Base-by-base conservation (phyloP, 2,329 filamentous ascomycete species). In the Biscogniauxia sp. region DNA sequence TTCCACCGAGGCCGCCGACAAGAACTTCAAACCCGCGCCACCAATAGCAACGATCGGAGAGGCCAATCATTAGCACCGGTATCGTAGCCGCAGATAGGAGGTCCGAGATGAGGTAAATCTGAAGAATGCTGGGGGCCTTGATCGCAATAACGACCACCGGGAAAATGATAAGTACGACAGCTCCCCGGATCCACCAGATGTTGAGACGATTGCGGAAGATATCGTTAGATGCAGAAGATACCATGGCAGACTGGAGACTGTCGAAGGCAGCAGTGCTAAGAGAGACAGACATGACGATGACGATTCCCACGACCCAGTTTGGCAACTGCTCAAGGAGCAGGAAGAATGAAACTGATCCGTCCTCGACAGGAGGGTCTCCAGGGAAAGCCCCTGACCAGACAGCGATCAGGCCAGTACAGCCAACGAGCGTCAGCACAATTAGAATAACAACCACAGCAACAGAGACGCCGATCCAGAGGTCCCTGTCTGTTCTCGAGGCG, bases 11-110 rank as follows among this genome's bases (percentile, higher is more conserved):
- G 0, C 90, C 89, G 58, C 90, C 91, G 28, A 89, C 82, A 17
- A 95, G 85, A 26, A 94, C 90, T 75, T 95, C 91, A 69, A 92
- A 90, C 17, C 91, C 91, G 51, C 87, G 85, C 87, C 90, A 92
- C 80, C 85, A 93, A 77, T 90, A 91, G 70, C 78, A 78, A 52
- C 77, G 77, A 55, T 91, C 84, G 37, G 79, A 83, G 7, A 95
- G 78, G 0, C 91, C 91, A n/a, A 95, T 75, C 54, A 91, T 78
- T 5, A 95, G 79, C 11, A 91, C 87, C 0, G 91, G 91, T 57
- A 95, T 89, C 54, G 88, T 86, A 17, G 89, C 85, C 1, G 91
- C 89, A 17, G 90, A 92, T 61, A 95, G 84, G 7, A 95, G 82
- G 72, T 94, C 91, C 52, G 88, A 90, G 71, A 94, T 92, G 65